Base-by-base conservation (phyloP, 1,284 basidiomycete genomes). In the Papiliotrema nemorosa region DNA sequence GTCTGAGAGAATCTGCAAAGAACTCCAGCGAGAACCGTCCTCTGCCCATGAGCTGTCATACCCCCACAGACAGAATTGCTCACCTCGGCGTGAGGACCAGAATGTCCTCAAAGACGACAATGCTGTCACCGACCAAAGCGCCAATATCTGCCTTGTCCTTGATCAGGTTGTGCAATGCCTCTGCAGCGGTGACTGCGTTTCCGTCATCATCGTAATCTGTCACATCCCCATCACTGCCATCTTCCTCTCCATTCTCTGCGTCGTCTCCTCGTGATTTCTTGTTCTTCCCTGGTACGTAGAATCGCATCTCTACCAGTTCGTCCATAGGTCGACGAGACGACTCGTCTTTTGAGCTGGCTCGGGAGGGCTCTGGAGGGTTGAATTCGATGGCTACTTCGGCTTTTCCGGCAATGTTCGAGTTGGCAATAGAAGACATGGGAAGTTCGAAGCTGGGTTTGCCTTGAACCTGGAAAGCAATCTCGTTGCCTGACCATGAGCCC, bases 361-460 rank as follows among this genome's bases (percentile, higher is more conserved):
- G 72, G 2, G 80, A 69, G 3, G 67, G 57, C 9, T 60, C 49
- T 14, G 81, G 76, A 29, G 80, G 81, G 49, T 83, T 79, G 68
- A 98, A 97, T 71, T 99, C 96, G 35, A 99, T 84, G 0, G 94
- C 92, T 18, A 99, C 96, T 73, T 99, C 96, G 16, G 92, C 96
- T 59, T 90, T 89, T 34, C 90, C 90, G 13, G 92, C 91, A 67
- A 98, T 97, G 77, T 97, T 97, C 40, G 93, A 96, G 77, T 99
- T 99, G 63, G 89, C 87, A 44, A 98, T 90, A 58, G 86, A 79
- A 31, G 81, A 78, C 22, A 98, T 79, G 2, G 96, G 93, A 9
- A 99, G 79, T 65, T 97, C 91, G 67, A 99, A 98, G 0, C 90
- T 82, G 0, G 87, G 86, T 75, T 88, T 91, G 62, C 90, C 90